Evolutionary conservation across 352 stramenopile genomes (phyloP).

Genomic region (Pythium aristosporum): DNA sequence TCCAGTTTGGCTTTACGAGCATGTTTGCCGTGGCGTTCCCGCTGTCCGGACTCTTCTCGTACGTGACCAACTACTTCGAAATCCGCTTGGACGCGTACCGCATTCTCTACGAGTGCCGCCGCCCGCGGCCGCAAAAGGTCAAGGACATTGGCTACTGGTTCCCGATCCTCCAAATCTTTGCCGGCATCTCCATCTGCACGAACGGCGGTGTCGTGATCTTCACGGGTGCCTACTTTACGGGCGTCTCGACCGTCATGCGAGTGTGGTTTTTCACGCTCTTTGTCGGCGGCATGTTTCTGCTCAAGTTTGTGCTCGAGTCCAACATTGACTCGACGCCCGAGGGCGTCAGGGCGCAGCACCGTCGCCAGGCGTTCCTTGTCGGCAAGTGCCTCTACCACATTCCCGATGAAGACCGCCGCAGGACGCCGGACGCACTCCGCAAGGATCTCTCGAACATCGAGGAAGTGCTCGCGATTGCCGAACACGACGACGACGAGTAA

Average conservation of each 20-base stretch:
- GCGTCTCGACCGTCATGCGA: constrained; percentile 44
- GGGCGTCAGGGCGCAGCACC: constrained; percentile 71
- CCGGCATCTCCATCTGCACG: constrained; percentile 90
- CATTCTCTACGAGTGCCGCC: constrained; percentile 75
- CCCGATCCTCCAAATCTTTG: constrained; percentile 85
- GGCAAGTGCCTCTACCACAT: constrained; percentile 86
- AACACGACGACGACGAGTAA: constrained; percentile 40
- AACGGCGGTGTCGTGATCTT: constrained; percentile 94
- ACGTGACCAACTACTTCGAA: constrained; percentile 93
- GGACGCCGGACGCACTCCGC: constrained; percentile 16
- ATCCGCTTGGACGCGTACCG: constrained; percentile 90
- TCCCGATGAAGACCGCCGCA: constrained; percentile 58
- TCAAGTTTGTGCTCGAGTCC: constrained; percentile 79
- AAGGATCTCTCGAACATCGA: constrained; percentile 36
- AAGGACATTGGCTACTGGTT: constrained; percentile 93
- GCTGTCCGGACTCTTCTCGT: constrained; percentile 89
- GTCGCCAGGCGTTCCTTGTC: constrained; percentile 81
- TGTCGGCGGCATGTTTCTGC: constrained; percentile 76
- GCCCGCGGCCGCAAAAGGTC: constrained; percentile 76
- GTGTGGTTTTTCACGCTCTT: constrained; percentile 85
- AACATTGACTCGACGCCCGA: constrained; percentile 74
- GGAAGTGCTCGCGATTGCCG: constrained; percentile 53
- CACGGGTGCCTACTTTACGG: constrained; percentile 81
- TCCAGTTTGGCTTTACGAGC: constrained; percentile 87
- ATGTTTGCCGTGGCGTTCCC: constrained; percentile 94